Base-by-base conservation (phyloP, 1,284 basidiomycete species). In the Coniophora puteana region DNA sequence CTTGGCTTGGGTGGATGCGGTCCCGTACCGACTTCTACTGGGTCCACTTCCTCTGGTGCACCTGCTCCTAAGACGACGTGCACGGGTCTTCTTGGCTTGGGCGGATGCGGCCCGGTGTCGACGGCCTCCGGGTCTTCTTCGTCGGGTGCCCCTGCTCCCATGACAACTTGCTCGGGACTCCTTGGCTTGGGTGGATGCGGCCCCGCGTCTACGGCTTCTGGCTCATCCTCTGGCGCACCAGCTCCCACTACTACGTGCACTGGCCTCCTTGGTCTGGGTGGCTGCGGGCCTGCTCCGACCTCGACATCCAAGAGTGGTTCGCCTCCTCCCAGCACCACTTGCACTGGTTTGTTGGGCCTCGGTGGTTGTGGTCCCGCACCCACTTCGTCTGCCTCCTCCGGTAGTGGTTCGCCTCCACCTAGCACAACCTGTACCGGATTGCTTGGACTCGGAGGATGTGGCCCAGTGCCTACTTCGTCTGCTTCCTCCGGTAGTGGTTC, bases 71-170 rank as follows among this genome's bases (percentile, higher is more conserved):
- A 31, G 10, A 11, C 45, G 14, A 29, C 30, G 10, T 35, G 33
- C 21, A 14, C 17, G 8, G 33, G 33, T 16, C 18, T 35, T 17
- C 20, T 35, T 7, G 33, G 33, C 17, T 21, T 35, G 13, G 33
- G 33, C 8, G n/a, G 17, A 13, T 14, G 33, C 8, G 17, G 33
- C 18, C 21, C 33, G 17, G 17, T 21, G 11, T 3, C 40, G 2
- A n/a, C 34, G 12, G 44, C 36, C 31, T 25, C 40, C 38, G 26
- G 12, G 38, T 43, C 29, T 25, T 7, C 33, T 35, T 11, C 29
- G 13, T n/a, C n/a, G 14, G 29, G 8, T 35, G 14, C 22, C 13
- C 13, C 29, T 14, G 10, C 26, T 10, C 10, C 26, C n/a, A 27
- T n/a, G n/a, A 10, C 26, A n/a, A 10, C 26, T 27, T 27, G 26